Base-by-base conservation (phyloP, 352 stramenopile genomes). In the Phytophthora colocasiae region DNA sequence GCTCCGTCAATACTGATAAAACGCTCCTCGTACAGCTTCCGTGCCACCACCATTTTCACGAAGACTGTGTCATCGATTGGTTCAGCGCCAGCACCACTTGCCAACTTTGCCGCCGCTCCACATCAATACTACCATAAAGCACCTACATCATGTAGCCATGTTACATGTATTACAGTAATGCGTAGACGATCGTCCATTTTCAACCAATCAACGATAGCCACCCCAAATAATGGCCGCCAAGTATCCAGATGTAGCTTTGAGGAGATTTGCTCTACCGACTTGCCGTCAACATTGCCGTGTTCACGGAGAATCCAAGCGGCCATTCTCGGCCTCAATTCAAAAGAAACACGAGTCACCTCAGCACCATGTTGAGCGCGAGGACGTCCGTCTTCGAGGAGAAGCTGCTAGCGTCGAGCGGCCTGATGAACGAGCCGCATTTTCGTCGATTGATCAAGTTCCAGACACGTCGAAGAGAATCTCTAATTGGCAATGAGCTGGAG, bases 31-130 rank as follows among this genome's bases (percentile, higher is more conserved):
- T 87, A 24, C 58, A 71, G 34, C 60, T 90, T 22, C 75, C 79
- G 6, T 90, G 81, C 45, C 41, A 44, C 22, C 81, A 90, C 55
- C 68, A 80, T 47, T 90, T 87, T 50, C 81, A 90, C 60, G 76
- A 90, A 59, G 75, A 87, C 74, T 90, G 81, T 51, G 74, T 89
- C 17, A 83, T 89, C 50, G 76, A 85, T 51, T 90, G 81, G 81
- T 87, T 86, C 54, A 85, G 79, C 34, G 68, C 77, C 14, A 87
- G 79, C 58, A 83, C 69, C 26, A 83, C 79, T 10, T 90, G 79
- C 50, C 81, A 79, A n/a, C 62, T 89, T 32, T 90, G 81, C 34
- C 80, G 83, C 12, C 66, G 61, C 34, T 63, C 40, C 52, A 73
- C 59, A 11, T 22, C 22, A 22, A 22, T 22, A 22, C 22, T 22